A percentile compares a stretch with the other conserved stretches of the same genome.
These are phyloP conservation scores for Mycena galericulata DNA, from an alignment of 768 basidiomycete genomes.

Conservation along the genomic window DNA sequence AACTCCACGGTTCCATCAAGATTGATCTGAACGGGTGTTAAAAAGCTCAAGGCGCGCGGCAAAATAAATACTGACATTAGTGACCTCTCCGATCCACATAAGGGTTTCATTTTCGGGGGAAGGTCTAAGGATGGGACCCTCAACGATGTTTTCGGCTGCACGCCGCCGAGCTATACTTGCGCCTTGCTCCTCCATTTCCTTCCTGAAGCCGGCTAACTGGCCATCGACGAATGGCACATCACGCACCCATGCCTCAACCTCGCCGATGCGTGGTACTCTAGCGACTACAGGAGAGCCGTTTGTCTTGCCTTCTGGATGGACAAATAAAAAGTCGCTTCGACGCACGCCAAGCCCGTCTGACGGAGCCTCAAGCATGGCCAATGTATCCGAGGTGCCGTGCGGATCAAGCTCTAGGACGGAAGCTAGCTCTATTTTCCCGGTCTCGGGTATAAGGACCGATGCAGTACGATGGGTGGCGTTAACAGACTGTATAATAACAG, in stretches of 20 bases:
- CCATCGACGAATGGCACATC: slow-evolving; percentile 66
- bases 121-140: slow-evolving; percentile 59
- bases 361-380: slow-evolving; percentile 52
- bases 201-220: slow-evolving; percentile 76
- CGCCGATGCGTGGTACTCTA: slow-evolving; percentile 85
- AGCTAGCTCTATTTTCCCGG: slow-evolving; percentile 68
- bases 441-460: slow-evolving; percentile 68
- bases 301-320: slow-evolving; percentile 75
- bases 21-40: slow-evolving; percentile 61
- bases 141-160: slow-evolving; percentile 50
- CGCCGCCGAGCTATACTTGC: slow-evolving; percentile 63
- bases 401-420: slow-evolving; percentile 92
- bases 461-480: slow-evolving; percentile 80
- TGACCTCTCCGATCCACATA: slow-evolving; percentile 91
- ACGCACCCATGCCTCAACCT: slow-evolving; percentile 83
- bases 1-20: slow-evolving; percentile 82
- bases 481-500: slow-evolving; percentile 84
- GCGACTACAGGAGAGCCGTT: slow-evolving; percentile 76
- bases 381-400: slow-evolving; percentile 73
- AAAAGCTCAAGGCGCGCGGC: slow-evolving; percentile 22
- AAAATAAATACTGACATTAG: slow-evolving; percentile 59
- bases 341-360: slow-evolving; percentile 82
- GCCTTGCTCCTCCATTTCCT: slow-evolving; percentile 77
- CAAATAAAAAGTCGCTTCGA: slow-evolving; percentile 86
- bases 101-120: slow-evolving; percentile 54